These are phyloP conservation scores for Ophiocordyceps robertsii DNA, from an alignment of 2,329 filamentous ascomycete genomes.

Conservation along the genomic window DNA sequence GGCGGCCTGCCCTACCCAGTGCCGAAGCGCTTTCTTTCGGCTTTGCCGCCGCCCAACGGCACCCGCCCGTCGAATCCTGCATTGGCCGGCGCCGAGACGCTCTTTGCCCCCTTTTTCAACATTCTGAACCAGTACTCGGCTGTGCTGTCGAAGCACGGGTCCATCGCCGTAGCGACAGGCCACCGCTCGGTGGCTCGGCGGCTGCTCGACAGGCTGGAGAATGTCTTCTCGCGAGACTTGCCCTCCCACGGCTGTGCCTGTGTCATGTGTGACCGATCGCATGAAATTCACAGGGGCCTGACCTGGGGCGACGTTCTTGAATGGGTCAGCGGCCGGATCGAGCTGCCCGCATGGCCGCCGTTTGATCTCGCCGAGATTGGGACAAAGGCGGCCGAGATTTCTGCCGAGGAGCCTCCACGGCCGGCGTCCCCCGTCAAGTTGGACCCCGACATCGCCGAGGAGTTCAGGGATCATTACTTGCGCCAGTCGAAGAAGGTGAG, in stretches of 20 bases:
- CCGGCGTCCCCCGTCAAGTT: constrained; percentile 57
- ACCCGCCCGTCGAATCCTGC: constrained; percentile 49
- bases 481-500: constrained; percentile 87
- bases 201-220: constrained; percentile 78
- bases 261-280: constrained; percentile 59
- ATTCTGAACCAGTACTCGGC: constrained; percentile 76
- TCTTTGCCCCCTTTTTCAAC: constrained; percentile 74
- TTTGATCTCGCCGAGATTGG: constrained; percentile 58
- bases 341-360: constrained; percentile 79
- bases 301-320: constrained; percentile 96
- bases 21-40: constrained; percentile 60
- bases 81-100: constrained; percentile 51
- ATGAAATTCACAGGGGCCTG: constrained; percentile 55
- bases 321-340: constrained; percentile 75
- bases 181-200: constrained; percentile 89
- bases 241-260: constrained; percentile 77
- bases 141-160: constrained; percentile 73
- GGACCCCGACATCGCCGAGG: constrained; percentile 86
- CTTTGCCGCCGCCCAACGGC: constrained; percentile 41
- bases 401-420: constrained; percentile 46
- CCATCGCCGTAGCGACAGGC: constrained; percentile 85
- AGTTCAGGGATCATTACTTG: constrained; percentile 85
- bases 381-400: constrained; percentile 41
- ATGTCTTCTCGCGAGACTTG: constrained; percentile 87
- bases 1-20: constrained; percentile 64